Evolutionary conservation across 305 asterid species (phyloP).

Genomic region (Solanum hybrid): DNA sequence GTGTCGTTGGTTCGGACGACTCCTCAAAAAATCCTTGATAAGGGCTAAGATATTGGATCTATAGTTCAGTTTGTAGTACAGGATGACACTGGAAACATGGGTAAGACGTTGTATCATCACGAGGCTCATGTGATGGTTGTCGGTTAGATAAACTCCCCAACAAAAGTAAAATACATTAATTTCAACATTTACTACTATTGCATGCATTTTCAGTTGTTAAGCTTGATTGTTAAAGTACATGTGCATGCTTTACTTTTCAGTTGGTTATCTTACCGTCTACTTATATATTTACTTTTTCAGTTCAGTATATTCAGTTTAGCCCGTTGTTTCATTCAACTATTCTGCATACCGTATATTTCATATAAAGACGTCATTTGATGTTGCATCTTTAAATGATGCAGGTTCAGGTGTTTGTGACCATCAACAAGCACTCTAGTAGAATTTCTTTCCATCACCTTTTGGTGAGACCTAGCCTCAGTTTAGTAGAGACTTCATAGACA

Average conservation of each 20-base stretch:
- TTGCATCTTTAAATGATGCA: not conserved
- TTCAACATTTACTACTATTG: not conserved
- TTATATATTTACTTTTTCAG: no score
- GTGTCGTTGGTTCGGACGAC: not conserved
- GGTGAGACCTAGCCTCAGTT: not conserved
- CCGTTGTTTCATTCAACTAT: not conserved
- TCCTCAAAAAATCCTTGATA: not conserved
- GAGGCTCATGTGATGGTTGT: not conserved
- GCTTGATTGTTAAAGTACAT: not conserved
- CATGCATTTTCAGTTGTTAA: no score
- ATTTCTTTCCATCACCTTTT: not conserved
- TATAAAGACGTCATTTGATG: not conserved
- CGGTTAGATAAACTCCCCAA: not conserved
- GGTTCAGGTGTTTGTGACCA: no score
- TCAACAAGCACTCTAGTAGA: no score
- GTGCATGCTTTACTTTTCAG: not conserved
- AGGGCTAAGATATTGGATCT: not conserved
- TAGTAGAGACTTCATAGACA: not conserved
- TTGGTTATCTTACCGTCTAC: not conserved
- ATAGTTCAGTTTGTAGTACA: not conserved
- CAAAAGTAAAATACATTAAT: no score
- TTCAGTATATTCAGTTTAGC: not conserved
- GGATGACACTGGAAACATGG: not conserved
- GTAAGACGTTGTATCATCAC: not conserved
- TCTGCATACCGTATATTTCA: not conserved